Base-by-base conservation (phyloP, 768 basidiomycete species). In the Cystobasidiopsis lactophilus region DNA sequence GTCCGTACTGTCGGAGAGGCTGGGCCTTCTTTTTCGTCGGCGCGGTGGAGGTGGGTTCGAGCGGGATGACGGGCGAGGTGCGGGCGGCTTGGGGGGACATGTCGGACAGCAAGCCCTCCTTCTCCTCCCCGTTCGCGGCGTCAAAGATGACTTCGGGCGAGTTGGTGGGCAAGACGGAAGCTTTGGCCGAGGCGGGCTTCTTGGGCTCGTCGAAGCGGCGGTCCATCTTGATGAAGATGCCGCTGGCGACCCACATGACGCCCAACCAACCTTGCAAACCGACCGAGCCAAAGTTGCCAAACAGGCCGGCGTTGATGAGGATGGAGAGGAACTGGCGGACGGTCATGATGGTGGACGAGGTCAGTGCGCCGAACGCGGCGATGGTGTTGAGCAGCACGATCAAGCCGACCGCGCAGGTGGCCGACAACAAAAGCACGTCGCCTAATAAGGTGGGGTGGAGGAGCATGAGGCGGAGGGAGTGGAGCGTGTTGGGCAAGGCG, bases 251-350 rank as follows among this genome's bases (percentile, higher is more conserved):
- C 9, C 19, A 43, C 40, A 43, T 43, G 7, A 43, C 40, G 40
- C 40, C 40, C 7, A 43, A 16, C 33, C 33, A 35, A 16, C 33
- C 33, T 35, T 35, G 33, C 9, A 35, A 18, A 1, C 56, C 55
- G 16, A 60, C 53, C 18, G 43, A 37, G 3, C 33, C 47, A 24
- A 60, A 58, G 49, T 58, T 60, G 18, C 60, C 60, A 39, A 63
- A 63, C n/a, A 57, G 40, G 1, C 56, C 58, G n/a, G 62, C 62
- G 38, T 63, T 63, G 54, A 63, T 50, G 24, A 63, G 57, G 44
- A 63, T 63, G 18, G 52, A 54, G 7, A 60, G 53, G 57, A 63
- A 63, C 40, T 63, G 62, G 0, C 62, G 55, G 27, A 53, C 53
- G 0, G 62, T 55, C 48, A 33, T 38, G 18, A 5, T 35, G 3